phyloP scores from a whole-genome alignment of 2,329 filamentous ascomycete genomes.

The Hymenoscyphus infarciens region DNA sequence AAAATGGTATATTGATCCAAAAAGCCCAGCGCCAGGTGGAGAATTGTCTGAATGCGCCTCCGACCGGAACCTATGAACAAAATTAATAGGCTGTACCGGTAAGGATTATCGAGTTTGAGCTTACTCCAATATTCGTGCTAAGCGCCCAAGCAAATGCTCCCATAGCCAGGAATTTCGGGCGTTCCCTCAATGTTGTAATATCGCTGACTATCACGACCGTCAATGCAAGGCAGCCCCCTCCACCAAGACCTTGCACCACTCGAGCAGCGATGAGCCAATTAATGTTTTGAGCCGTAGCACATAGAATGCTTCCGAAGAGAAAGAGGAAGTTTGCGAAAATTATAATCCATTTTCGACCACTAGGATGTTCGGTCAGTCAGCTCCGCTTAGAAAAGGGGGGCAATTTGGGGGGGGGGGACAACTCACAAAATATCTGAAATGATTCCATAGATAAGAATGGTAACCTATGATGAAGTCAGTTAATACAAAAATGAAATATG shows the following conservation, averaged over 20 bases:
- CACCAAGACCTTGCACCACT: slow-evolving; percentile 42
- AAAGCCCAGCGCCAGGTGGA: slow-evolving; percentile 31
- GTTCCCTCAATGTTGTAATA: slow-evolving; percentile 45
- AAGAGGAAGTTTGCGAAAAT: slow-evolving; percentile 18
- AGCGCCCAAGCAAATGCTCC: slow-evolving; percentile 24
- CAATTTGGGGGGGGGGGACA: too few relatives aligned
- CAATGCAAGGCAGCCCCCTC: slow-evolving; percentile 43
- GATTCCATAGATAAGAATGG: slow-evolving; percentile 18
- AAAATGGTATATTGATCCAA: slow-evolving; percentile 25
- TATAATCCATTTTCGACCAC: slow-evolving; percentile 19
- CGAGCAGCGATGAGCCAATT: slow-evolving; percentile 19
- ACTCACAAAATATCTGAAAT: slow-evolving; percentile 22
- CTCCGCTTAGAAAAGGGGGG: neutral
- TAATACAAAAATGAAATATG: neutral
- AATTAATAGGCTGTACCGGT: too few relatives aligned
- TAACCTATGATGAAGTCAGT: neutral
- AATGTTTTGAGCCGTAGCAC: slow-evolving; percentile 17
- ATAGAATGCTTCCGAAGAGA: slow-evolving; percentile 19
- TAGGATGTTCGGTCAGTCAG: neutral
- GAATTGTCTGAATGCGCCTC: slow-evolving; percentile 45
- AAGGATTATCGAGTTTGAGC: neutral
- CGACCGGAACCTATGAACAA: slow-evolving; percentile 33
- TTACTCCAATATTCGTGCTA: slow-evolving; percentile 18
- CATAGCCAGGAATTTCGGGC: slow-evolving; percentile 42
- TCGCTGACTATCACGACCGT: slow-evolving; percentile 48